Evolutionary conservation across 192 early-diverging fungal species (phyloP).

Genomic region (Coemansia aciculifera): DNA sequence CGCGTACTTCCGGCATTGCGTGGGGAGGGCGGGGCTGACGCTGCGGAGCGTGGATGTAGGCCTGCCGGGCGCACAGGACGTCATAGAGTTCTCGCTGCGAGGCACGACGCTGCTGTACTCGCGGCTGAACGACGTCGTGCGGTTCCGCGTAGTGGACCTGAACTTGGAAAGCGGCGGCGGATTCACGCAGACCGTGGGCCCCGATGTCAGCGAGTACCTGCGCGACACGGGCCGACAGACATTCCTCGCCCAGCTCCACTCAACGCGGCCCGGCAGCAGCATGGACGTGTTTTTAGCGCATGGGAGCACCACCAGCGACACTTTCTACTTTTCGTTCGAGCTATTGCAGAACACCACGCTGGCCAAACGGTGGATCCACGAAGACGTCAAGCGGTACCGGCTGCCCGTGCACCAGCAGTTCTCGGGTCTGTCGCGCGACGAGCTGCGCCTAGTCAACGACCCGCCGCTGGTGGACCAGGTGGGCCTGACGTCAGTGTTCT

Average conservation of each 20-base stretch:
- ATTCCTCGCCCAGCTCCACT: slow-evolving; percentile 41
- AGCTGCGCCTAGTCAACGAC: slow-evolving; percentile 52
- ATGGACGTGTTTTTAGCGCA: slow-evolving; percentile 51
- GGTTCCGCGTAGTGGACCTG: slow-evolving; percentile 46
- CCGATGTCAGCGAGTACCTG: slow-evolving; percentile 36
- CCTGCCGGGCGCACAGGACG: slow-evolving; percentile 40
- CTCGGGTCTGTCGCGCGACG: slow-evolving; percentile 54
- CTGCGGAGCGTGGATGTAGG: slow-evolving; percentile 26
- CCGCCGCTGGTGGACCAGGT: slow-evolving; percentile 47
- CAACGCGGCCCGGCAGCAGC: slow-evolving; percentile 35
- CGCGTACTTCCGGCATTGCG: slow-evolving; percentile 28
- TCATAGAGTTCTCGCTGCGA: slow-evolving; percentile 52
- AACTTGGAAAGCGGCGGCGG: background rate
- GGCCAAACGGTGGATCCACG: slow-evolving; percentile 23
- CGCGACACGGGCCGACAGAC: slow-evolving; percentile 47
- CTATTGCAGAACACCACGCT: slow-evolving; percentile 51
- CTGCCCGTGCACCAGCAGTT: slow-evolving; percentile 53
- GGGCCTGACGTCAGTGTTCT: slow-evolving; percentile 48
- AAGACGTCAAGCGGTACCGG: slow-evolving; percentile 49
- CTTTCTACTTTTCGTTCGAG: slow-evolving; percentile 52
- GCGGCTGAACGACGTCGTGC: slow-evolving; percentile 45
- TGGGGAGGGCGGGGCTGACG: slow-evolving; percentile 28
- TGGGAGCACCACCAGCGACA: slow-evolving; percentile 40
- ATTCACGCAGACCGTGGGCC: slow-evolving; percentile 32
- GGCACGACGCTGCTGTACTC: slow-evolving; percentile 49